These are phyloP conservation scores for Stagonosporopsis vannaccii DNA, from an alignment of 2,329 filamentous ascomycete species.

Conservation along the genomic window DNA sequence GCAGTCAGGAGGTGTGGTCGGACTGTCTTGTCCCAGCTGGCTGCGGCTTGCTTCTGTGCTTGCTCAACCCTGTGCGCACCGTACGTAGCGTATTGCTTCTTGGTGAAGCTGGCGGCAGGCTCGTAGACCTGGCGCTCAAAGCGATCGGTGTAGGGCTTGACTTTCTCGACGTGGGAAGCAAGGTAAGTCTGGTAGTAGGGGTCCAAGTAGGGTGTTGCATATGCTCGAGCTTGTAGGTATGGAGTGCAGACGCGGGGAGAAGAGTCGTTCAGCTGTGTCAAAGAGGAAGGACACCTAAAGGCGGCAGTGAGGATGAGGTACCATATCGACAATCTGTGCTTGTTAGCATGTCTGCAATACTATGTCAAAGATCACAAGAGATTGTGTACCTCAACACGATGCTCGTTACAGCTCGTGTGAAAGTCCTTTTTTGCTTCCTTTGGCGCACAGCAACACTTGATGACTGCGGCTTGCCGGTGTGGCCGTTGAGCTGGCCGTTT, in stretches of 20 bases:
- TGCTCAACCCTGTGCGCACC: conserved; percentile 76
- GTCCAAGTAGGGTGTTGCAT: conserved; percentile 75
- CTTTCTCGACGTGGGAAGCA: conserved; percentile 79
- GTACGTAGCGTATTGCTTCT: conserved; percentile 69
- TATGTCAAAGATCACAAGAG: not conserved
- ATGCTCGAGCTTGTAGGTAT: conserved; percentile 72
- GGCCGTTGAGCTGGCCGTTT: conserved; percentile 36
- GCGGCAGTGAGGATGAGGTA: conserved; percentile 81
- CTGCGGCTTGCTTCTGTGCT: conserved; percentile 69
- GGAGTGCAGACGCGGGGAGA: conserved; percentile 83
- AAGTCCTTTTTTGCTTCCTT: conserved; percentile 29
- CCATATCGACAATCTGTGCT: conserved; percentile 75
- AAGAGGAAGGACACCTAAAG: conserved; percentile 79
- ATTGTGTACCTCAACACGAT: conserved; percentile 39
- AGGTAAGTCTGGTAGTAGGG: conserved; percentile 89
- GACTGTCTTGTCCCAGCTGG: conserved; percentile 80
- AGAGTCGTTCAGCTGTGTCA: conserved; percentile 70
- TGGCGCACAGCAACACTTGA: conserved; percentile 26
- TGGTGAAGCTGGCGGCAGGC: conserved; percentile 71
- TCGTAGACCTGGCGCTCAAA: conserved; percentile 69
- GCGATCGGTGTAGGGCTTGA: conserved; percentile 72
- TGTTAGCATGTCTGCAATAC: conserved; percentile 17
- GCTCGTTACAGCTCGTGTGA: conserved; percentile 41
- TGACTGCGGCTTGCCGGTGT: conserved; percentile 37
- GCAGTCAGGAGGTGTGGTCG: conserved; percentile 76